phyloP scores from a whole-genome alignment of 2,329 filamentous ascomycete species.

The Endoconidiophora polonica region DNA sequence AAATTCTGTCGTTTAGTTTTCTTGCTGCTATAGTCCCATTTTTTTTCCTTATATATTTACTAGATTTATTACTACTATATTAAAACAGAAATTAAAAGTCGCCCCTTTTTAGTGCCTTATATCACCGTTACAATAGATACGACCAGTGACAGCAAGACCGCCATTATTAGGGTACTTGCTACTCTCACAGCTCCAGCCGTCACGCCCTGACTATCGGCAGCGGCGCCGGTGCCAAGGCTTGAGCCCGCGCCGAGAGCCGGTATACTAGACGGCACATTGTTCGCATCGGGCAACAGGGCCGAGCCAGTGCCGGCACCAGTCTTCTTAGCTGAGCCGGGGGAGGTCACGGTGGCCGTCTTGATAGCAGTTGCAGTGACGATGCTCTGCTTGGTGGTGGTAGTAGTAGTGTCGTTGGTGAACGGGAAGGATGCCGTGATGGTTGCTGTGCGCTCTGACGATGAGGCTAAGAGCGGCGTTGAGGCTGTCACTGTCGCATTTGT shows the following conservation, averaged over 20 bases:
- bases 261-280: slow-evolving; percentile 9
- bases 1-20: too few relatives aligned
- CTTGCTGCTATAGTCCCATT: too few relatives aligned
- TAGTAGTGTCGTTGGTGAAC: slow-evolving; percentile 3
- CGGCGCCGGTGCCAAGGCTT: not conserved
- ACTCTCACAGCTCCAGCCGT: not conserved
- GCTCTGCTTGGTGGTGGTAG: not conserved
- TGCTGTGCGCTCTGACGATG: not conserved
- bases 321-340: not conserved
- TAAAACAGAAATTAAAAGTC: too few relatives aligned
- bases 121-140: not conserved
- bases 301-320: not conserved
- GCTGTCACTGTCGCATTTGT: not conserved
- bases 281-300: slow-evolving; percentile 3
- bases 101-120: too few relatives aligned
- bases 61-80: too few relatives aligned
- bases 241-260: slow-evolving; percentile 7
- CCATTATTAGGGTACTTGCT: not conserved
- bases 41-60: too few relatives aligned
- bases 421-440: not conserved
- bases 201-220: not conserved
- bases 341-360: slow-evolving; percentile 7
- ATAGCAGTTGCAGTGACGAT: slow-evolving; percentile 8
- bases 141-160: not conserved
- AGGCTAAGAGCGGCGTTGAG: not conserved